phyloP scores from a whole-genome alignment of 148 eudicot genomes.

The Nepenthes mirabilis region DNA sequence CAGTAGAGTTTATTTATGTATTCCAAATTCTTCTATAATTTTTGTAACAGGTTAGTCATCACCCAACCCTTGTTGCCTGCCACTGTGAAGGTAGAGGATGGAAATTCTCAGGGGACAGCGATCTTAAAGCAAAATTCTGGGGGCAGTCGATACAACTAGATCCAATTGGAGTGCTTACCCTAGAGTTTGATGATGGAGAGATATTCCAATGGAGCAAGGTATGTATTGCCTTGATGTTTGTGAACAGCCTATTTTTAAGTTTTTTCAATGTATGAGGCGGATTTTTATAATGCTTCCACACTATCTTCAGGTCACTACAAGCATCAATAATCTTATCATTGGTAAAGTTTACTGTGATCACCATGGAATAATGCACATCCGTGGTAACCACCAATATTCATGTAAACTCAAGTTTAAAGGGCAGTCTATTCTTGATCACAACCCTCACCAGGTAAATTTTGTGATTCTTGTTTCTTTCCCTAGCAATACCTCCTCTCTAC shows the following conservation, averaged over 20 bases:
- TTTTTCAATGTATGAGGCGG: background rate
- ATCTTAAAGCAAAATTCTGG: conserved; percentile 81
- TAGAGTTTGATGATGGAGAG: conserved; percentile 91
- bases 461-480: background rate
- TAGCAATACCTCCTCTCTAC: too few relatives aligned
- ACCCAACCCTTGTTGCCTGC: conserved; percentile 85
- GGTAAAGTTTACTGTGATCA: conserved; percentile 82
- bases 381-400: conserved; percentile 62
- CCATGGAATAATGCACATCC: conserved; percentile 80
- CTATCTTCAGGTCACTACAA: conserved; percentile 62
- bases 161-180: conserved; percentile 65
- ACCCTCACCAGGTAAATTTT: conserved; percentile 64
- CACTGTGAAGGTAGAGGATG: conserved; percentile 93
- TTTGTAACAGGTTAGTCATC: conserved; percentile 75
- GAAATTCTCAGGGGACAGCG: conserved; percentile 90
- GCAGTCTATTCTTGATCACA: conserved; percentile 71
- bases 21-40: conserved; percentile 8
- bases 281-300: background rate
- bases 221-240: background rate
- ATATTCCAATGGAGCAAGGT: conserved; percentile 94
- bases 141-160: conserved; percentile 93
- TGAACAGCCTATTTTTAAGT: background rate
- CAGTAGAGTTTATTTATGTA: background rate
- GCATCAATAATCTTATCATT: conserved; percentile 70
- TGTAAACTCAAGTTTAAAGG: conserved; percentile 88